Percentiles rank a stretch among this genome's conserved stretches.
These are phyloP conservation scores for Pisolithus tinctorius DNA, from an alignment of 768 basidiomycete genomes.

Conservation along the genomic window DNA sequence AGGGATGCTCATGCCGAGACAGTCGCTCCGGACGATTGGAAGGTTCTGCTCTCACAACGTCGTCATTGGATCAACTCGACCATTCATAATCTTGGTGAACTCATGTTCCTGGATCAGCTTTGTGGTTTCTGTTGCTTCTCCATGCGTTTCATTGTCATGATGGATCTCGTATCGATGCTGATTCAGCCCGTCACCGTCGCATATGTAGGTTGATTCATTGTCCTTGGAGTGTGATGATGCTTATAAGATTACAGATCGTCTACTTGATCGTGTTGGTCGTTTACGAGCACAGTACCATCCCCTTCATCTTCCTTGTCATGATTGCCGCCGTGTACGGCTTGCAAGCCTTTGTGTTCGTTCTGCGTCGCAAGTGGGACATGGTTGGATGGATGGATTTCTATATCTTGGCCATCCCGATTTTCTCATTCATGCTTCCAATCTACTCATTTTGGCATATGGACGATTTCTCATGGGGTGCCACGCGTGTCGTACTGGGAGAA, in stretches of 20 bases:
- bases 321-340: conserved; percentile 92
- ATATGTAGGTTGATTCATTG: conserved; percentile 54
- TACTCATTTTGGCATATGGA: conserved; percentile 99
- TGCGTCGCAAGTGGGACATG: conserved; percentile 98
- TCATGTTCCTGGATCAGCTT: conserved; percentile 84
- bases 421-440: conserved; percentile 88
- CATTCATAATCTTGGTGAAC: conserved; percentile 91
- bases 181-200: conserved; percentile 85
- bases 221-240: not conserved
- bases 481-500: conserved; percentile 89
- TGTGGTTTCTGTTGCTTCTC: conserved; percentile 99
- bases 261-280: conserved; percentile 82
- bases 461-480: conserved; percentile 94
- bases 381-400: conserved; percentile 97
- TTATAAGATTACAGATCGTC: conserved; percentile 50
- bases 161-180: conserved; percentile 85
- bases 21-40: conserved; percentile 94
- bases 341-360: conserved; percentile 85
- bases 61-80: conserved; percentile 99
- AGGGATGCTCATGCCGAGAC: conserved; percentile 92
- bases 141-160: conserved; percentile 97
- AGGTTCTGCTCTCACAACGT: conserved; percentile 88
- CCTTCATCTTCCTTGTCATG: conserved; percentile 82
- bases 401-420: conserved; percentile 87
- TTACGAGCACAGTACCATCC: conserved; percentile 59